These are phyloP conservation scores for Meyerozyma athensensis DNA, from an alignment of 1,139 yeast species.

Conservation along the genomic window DNA sequence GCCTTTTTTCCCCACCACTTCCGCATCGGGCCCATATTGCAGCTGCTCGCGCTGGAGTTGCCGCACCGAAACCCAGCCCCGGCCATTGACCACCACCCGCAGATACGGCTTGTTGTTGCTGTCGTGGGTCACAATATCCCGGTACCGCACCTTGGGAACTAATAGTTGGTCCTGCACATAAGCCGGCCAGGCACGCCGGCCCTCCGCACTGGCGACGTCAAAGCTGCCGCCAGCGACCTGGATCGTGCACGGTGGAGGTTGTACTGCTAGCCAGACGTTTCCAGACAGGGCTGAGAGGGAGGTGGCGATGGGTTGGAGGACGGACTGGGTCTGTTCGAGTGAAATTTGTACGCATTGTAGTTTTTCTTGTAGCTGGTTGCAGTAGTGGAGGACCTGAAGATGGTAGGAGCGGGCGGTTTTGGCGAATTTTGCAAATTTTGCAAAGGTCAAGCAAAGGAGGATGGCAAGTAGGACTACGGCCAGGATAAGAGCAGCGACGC, in stretches of 20 bases:
- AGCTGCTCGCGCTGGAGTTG: slow-evolving; percentile 7
- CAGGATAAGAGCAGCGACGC: neutral
- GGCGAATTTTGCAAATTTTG: neutral
- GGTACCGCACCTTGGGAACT: neutral
- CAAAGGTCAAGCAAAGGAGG: neutral
- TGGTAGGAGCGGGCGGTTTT: too few species aligned
- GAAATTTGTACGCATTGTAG: too few species aligned
- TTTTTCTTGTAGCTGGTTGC: neutral
- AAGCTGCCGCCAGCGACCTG: slow-evolving; percentile 2
- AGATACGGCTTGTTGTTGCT: slow-evolving; percentile 7
- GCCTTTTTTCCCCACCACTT: neutral
- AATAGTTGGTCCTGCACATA: slow-evolving; percentile 3
- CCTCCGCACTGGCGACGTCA: slow-evolving; percentile 1
- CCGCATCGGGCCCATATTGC: neutral
- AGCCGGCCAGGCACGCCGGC: slow-evolving; percentile 3
- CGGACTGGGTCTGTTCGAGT: neutral
- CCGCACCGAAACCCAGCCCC: slow-evolving; percentile 12
- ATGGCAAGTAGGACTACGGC: neutral
- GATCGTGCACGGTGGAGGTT: slow-evolving; percentile 2
- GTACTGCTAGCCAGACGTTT: slow-evolving; percentile 8
- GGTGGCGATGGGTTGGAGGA: neutral
- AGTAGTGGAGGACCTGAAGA: too few species aligned
- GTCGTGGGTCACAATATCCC: slow-evolving; percentile 2
- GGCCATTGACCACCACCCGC: slow-evolving; percentile 10
- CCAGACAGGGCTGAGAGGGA: neutral